These are phyloP conservation scores for Aureobasidium sp. DNA, from an alignment of 2,329 filamentous ascomycete species.

Conservation along the genomic window DNA sequence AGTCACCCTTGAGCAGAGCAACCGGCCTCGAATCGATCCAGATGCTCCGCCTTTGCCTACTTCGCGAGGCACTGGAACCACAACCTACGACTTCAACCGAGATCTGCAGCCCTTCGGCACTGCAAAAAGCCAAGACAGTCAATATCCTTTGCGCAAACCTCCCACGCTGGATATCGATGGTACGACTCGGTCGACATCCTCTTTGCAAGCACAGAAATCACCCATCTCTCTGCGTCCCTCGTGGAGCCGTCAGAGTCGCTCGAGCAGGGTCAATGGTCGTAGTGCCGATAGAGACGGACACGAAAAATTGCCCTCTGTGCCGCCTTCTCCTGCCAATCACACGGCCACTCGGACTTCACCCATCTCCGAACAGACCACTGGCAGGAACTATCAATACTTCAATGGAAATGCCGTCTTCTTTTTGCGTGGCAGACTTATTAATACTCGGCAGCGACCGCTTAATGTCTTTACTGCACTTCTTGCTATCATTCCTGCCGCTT, in stretches of 20 bases:
- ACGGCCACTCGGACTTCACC: constrained; percentile 35
- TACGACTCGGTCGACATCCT: neutral
- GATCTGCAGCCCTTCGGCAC: constrained; percentile 5
- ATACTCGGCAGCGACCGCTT: constrained; percentile 78
- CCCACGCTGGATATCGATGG: constrained; percentile 9
- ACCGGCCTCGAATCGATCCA: constrained; percentile 35
- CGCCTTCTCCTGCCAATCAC: constrained; percentile 63
- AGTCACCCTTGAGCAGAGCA: constrained; percentile 33
- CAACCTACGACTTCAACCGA: constrained; percentile 22
- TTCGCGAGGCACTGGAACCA: constrained; percentile 72
- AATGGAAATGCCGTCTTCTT: constrained; percentile 89
- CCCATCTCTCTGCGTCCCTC: constrained; percentile 42
- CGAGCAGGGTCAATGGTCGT: constrained; percentile 12
- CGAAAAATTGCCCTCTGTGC: constrained; percentile 75
- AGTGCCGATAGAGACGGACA: constrained; percentile 44
- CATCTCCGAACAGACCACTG: constrained; percentile 41
- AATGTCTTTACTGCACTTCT: constrained; percentile 80
- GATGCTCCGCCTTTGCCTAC: constrained; percentile 48
- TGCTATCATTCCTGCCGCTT: constrained; percentile 66
- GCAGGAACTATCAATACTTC: constrained; percentile 86
- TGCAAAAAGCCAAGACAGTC: constrained; percentile 34
- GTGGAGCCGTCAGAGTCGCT: constrained; percentile 18
- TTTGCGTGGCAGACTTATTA: constrained; percentile 77
- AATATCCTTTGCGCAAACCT: constrained; percentile 25
- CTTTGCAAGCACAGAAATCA: constrained; percentile 33